Conservation (phyloP, 176 grass and related monocot species). For the Secale cereale region DNA sequence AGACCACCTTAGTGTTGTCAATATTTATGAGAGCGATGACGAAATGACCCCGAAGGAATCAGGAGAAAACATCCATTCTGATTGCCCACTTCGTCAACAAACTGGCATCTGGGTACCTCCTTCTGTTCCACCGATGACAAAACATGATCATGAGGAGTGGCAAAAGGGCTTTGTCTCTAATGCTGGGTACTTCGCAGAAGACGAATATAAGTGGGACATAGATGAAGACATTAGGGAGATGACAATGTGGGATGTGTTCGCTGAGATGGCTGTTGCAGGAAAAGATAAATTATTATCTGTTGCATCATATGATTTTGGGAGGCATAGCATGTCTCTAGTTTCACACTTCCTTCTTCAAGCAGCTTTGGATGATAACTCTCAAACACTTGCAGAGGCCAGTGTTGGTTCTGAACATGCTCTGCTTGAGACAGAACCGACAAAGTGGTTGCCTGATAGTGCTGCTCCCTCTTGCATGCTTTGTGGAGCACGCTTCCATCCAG, state of each 20-base stretch:
- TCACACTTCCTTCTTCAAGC: conserved; percentile 67
- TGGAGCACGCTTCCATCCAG: conserved; percentile 63
- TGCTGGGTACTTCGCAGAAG: conserved; percentile 51
- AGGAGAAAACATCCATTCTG: conserved; percentile 46
- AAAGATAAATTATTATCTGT: conserved; percentile 51
- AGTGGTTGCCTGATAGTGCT: conserved; percentile 83
- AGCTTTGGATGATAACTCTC: conserved; percentile 69
- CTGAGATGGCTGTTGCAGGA: conserved; percentile 68
- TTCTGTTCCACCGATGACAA: conserved; percentile 76
- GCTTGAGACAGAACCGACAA: conserved; percentile 72
- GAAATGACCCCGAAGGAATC: conserved; percentile 19
- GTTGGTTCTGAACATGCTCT: conserved; percentile 44
- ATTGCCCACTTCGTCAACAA: conserved; percentile 59
- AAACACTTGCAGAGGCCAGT: conserved; percentile 50
- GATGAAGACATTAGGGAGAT: conserved; percentile 55
- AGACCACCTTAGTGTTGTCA: conserved; percentile 1
- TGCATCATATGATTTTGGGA: conserved; percentile 48
- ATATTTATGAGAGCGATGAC: not conserved
- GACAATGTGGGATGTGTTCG: conserved; percentile 89
- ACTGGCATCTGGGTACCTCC: conserved; percentile 80
- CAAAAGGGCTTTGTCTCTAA: conserved; percentile 53
- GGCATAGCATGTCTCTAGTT: conserved; percentile 44
- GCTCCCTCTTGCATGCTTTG: conserved; percentile 89
- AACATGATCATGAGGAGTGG: conserved; percentile 62
- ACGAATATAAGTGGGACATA: conserved; percentile 71